Base-by-base conservation (phyloP, 23 red algal genomes). In the Chondrus crispus region DNA sequence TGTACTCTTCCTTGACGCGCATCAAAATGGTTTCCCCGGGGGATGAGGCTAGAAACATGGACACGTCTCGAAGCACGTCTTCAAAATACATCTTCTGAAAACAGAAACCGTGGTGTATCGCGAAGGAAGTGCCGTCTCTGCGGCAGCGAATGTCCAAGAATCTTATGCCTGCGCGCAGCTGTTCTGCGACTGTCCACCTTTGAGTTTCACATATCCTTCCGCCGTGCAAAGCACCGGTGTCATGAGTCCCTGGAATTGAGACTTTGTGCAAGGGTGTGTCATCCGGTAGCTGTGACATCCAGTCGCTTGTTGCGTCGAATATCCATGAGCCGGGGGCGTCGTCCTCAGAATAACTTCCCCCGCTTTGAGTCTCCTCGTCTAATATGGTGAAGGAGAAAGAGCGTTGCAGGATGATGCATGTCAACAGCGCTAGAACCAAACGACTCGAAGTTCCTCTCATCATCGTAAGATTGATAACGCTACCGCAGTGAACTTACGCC, bases 91-190 rank as follows among this genome's bases (percentile, higher is more conserved):
- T 87, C 36, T 87, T 47, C 29, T 87, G 84, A 43, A 87, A 87
- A 32, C 84, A 87, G 19, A 46, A 46, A 4, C 84, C 84, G 58
- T 87, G 84, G 35, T 87, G 84, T 74, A 87, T 87, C 3, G 84
- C 62, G 30, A 87, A 87, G 26, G 74, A 62, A 18, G 84, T 87
- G 28, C 84, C 84, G 55, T 62, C 84, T 6, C 5, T 41, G 40
- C 84, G 84, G 57, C 84, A 87, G 18, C 84, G 33, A 39, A 87
- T 87, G 44, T 87, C 84, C 36, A 87, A 87, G 63, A 87, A 87
- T 7, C 84, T 62, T 54, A 87, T 74, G 14, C 84, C 84, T 51
- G 84, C 84, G 36, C 48, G 30, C 37, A 87, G 29, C 84, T 87
- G 84, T 26, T 87, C 28, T 42, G 42, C 68, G 74, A 87, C 74